Evolutionary conservation across 371 early-diverging fungal genomes (phyloP), one percentile per base, ranked within the genome.

Genomic region (Rhizopus microsporus): DNA sequence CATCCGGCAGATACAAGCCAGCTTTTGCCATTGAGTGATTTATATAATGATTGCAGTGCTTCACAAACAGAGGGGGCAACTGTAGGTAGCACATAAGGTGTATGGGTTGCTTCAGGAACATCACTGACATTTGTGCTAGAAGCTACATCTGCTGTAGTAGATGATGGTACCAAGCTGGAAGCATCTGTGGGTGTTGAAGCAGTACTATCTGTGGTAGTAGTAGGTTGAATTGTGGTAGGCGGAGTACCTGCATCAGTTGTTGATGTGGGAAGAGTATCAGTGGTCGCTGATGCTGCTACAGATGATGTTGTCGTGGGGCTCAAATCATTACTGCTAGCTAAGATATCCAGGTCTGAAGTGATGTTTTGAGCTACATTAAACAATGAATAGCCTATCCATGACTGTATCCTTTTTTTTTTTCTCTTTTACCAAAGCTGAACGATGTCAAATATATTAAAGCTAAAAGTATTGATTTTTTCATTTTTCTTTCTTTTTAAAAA

Each of bases 1-100:
- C 77, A 80, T n/a, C 77, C 75, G 2, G 67, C 69, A 13, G 51
- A 56, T 31, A 68, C 56, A 7, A 63, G 35, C 80, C 80, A 80
- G 17, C 45, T 34, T 17, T 63, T 67, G 2, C 80, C 80, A 47
- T 70, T 69, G 13, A 73, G 42, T 6, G 62, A 44, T 3, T 58
- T 61, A 32, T 64, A 80, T 54, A 68, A 61, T 29, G 72, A 66
- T 39, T 71, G 62, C 0, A 80, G 50, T 15, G 70, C 72, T 7
- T 53, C 43, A 46, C 80, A 80, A 12, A 63, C 61, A 23, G 46
- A 30, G 17, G 62, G 61, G 40, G 54, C 51, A 4, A 57, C 57
- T 15, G 63, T 60, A 4, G 16, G 16, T 1, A 9, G 17, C 7
- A 46, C 29, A 23, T 46, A 46, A 29, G 46, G 46, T 12, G 5